Evolutionary conservation across 2,329 filamentous ascomycete genomes (phyloP).

Genomic region (Cryphonectria naterciae): DNA sequence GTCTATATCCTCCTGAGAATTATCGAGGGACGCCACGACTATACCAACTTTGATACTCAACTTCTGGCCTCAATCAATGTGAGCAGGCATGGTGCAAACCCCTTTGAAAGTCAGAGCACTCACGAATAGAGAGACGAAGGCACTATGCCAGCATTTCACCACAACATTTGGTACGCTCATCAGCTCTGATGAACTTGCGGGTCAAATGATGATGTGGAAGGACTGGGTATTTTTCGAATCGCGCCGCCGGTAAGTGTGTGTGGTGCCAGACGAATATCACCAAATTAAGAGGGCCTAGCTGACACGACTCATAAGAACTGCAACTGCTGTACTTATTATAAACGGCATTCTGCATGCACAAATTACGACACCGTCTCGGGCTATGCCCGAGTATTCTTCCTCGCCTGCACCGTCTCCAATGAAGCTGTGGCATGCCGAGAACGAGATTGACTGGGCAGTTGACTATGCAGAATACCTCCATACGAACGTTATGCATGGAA

Average conservation of each 20-base stretch:
- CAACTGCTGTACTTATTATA: constrained; percentile 19
- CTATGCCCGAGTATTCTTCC: constrained; percentile 21
- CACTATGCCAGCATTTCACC: constrained; percentile 18
- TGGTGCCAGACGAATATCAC: constrained; percentile 11
- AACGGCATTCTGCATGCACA: constrained; percentile 20
- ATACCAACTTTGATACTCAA: constrained; percentile 21
- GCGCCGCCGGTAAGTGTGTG: constrained; percentile 22
- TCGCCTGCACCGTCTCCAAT: constrained; percentile 21
- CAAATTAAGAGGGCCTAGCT: constrained; percentile 1
- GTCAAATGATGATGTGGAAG: constrained; percentile 20
- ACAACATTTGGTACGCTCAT: constrained; percentile 19
- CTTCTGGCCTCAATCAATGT: constrained; percentile 20
- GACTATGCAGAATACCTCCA: constrained; percentile 23
- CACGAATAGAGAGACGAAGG: constrained; percentile 11
- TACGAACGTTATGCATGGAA: constrained; percentile 18
- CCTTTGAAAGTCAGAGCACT: constrained; percentile 10
- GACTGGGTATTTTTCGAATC: constrained; percentile 25
- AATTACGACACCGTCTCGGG: constrained; percentile 5
- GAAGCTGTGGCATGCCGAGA: constrained; percentile 23
- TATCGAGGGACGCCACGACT: constrained; percentile 22
- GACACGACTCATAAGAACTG: constrained; percentile 11
- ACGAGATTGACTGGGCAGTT: constrained; percentile 17
- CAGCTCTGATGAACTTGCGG: constrained; percentile 22
- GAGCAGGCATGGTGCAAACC: constrained; percentile 10
- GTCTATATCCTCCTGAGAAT: constrained; percentile 22